Evolutionary conservation across 192 early-diverging fungal species (phyloP), one percentile per base, ranked within the genome.

Genomic region (Gamsiella multidivaricata): DNA sequence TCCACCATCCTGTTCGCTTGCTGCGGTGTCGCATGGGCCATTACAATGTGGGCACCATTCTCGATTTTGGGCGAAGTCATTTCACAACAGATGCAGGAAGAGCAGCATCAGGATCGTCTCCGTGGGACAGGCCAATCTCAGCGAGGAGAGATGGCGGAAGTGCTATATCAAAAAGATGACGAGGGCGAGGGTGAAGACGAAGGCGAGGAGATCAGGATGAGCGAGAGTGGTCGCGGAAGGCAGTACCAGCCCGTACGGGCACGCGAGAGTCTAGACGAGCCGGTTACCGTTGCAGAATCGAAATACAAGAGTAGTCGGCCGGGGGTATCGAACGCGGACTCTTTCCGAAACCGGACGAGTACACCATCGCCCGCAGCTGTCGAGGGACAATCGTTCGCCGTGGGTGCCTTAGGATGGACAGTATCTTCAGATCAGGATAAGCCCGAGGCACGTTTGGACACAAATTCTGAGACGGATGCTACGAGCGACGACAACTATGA

Each of bases 21-120:
- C 6, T 88, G 88, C 47, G 95, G 97, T 6, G 74, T 97, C 37
- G 83, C 92, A 3, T 99, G 96, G 95, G 94, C 94, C 5, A 85
- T 93, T 17, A 84, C 88, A 17, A 90, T 92, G 84, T 99, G 97
- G 97, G 90, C 93, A 8, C 97, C 97, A 5, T 97, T 97, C 74
- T 91, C 94, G 0, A 82, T 99, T 20, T 75, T 99, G 34, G 95
- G 95, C 36, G 93, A 94, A 82, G 86, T 86, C 65, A 81, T 92
- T 31, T 69, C 85, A 15, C 82, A 81, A 36, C 46, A 61, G 33
- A 80, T 83, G 65, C 70, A 78, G 51, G 58, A 72, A 39, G 60
- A 72, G 18, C 55, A 45, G 23, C 54, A 66, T n/a, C 61, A 62
- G n/a, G 53, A 34, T 4, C 57, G 56, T 5, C 32, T 33, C 18